Evolutionary conservation across 352 stramenopile species (phyloP).

Genomic region (Pythium dissimile): DNA sequence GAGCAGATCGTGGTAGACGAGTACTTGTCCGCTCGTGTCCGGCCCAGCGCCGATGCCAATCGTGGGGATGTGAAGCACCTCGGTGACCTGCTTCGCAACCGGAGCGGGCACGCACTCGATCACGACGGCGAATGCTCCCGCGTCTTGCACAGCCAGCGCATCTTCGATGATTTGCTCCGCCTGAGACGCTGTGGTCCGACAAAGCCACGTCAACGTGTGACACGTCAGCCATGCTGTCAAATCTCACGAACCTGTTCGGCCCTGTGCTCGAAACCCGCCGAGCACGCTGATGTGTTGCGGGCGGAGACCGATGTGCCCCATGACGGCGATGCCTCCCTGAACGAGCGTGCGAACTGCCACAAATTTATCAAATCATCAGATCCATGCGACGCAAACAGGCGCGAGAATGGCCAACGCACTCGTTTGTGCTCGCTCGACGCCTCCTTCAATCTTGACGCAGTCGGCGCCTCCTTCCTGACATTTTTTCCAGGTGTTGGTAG

Average conservation of each 20-base stretch:
- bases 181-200: slow-evolving; percentile 45
- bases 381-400: neutral
- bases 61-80: slow-evolving; percentile 95
- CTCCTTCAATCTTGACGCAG: slow-evolving; percentile 98
- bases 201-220: neutral
- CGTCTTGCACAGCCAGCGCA: slow-evolving; percentile 92
- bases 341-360: slow-evolving; percentile 64
- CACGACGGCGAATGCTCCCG: slow-evolving; percentile 94
- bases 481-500: neutral
- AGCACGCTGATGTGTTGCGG: slow-evolving; percentile 95
- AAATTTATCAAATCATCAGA: neutral
- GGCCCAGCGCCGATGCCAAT: slow-evolving; percentile 97
- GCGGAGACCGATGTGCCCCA: slow-evolving; percentile 97
- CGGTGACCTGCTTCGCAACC: slow-evolving; percentile 93
- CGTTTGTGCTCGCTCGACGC: slow-evolving; percentile 72
- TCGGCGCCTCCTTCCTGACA: slow-evolving; percentile 94
- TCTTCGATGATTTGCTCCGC: slow-evolving; percentile 95
- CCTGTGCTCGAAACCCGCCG: slow-evolving; percentile 96
- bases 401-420: slow-evolving; percentile 36
- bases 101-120: slow-evolving; percentile 81
- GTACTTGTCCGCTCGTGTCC: slow-evolving; percentile 93
- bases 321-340: slow-evolving; percentile 92
- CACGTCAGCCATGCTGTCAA: neutral
- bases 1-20: slow-evolving; percentile 99
- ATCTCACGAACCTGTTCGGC: slow-evolving; percentile 80